Conservation (phyloP, 2,329 filamentous ascomycete genomes). For the Aspergillus sp. region DNA sequence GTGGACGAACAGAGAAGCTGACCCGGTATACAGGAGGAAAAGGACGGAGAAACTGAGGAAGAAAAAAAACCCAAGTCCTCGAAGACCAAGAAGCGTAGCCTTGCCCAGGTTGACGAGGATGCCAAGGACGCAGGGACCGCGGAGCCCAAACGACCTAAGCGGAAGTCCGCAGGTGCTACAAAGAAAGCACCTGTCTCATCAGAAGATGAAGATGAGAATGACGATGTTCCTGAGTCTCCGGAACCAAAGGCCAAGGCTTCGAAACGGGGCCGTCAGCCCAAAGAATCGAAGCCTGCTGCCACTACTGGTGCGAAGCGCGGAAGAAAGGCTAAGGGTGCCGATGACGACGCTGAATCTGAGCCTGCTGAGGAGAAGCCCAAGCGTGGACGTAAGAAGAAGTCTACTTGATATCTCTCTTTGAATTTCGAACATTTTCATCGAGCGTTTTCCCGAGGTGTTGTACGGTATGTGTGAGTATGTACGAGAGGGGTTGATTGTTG, state of each 20-base stretch:
- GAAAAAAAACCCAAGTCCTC: constrained; percentile 17
- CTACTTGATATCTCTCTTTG: constrained; percentile 8
- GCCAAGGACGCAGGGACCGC: constrained; percentile 13
- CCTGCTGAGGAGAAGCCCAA: constrained; percentile 24
- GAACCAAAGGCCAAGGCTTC: constrained; percentile 17
- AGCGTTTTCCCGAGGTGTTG: neutral
- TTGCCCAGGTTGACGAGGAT: neutral
- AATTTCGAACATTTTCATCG: neutral
- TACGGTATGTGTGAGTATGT: neutral
- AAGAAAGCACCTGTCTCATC: constrained; percentile 12
- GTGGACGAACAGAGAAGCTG: neutral
- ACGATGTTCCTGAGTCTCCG: constrained; percentile 12
- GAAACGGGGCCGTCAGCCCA: constrained; percentile 24
- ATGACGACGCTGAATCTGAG: constrained; percentile 17
- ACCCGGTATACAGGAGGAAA: constrained; percentile 11
- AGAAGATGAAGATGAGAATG: neutral
- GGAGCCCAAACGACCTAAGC: constrained; percentile 18
- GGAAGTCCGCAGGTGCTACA: neutral
- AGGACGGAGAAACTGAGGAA: constrained; percentile 17
- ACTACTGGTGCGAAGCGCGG: constrained; percentile 10
- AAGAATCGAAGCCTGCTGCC: constrained; percentile 7
- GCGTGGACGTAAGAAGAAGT: constrained; percentile 24
- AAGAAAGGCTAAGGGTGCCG: constrained; percentile 9
- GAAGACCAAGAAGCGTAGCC: constrained; percentile 12
- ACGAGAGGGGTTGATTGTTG: neutral